These are phyloP conservation scores for Polysphondylium violaceum DNA, from an alignment of 78 protist genomes.

Conservation along the genomic window DNA sequence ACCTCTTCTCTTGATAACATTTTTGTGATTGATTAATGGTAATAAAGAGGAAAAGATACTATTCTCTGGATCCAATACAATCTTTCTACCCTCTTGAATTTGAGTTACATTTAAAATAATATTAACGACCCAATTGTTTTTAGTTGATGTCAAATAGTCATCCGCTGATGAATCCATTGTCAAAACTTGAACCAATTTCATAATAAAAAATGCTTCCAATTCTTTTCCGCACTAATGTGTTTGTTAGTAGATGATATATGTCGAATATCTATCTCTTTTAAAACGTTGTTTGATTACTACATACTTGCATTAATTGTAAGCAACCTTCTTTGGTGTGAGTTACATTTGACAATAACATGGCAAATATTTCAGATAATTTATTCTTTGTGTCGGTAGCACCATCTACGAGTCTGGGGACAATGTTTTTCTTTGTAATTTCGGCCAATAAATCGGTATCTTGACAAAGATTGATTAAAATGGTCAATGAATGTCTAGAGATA, in stretches of 20 bases:
- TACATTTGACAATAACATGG: constrained; percentile 73
- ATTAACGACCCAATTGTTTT: constrained; percentile 53
- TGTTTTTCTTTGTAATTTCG: constrained; percentile 55
- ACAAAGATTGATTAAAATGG: constrained; percentile 64
- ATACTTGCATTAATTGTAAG: constrained; percentile 47
- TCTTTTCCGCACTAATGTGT: constrained; percentile 75
- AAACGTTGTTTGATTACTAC: neutral
- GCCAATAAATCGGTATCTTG: constrained; percentile 27
- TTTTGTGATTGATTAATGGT: constrained; percentile 41
- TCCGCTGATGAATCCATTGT: neutral
- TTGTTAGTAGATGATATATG: neutral
- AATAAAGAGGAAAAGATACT: constrained; percentile 14
- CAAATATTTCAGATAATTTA: constrained; percentile 48
- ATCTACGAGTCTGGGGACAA: constrained; percentile 76
- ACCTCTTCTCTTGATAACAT: constrained; percentile 60
- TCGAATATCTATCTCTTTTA: neutral
- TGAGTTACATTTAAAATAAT: constrained; percentile 62
- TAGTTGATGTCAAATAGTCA: constrained; percentile 13
- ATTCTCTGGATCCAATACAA: constrained; percentile 50
- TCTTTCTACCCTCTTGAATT: constrained; percentile 79
- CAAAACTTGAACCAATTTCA: constrained; percentile 48
- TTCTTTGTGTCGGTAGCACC: constrained; percentile 65
- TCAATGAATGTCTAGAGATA: constrained; percentile 56
- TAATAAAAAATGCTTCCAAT: constrained; percentile 62
- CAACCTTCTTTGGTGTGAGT: constrained; percentile 80